A percentile compares a stretch with the other conserved stretches of the same genome.
phyloP scores from a whole-genome alignment of 208 protist genomes.

The Trypanosoma vivax region DNA sequence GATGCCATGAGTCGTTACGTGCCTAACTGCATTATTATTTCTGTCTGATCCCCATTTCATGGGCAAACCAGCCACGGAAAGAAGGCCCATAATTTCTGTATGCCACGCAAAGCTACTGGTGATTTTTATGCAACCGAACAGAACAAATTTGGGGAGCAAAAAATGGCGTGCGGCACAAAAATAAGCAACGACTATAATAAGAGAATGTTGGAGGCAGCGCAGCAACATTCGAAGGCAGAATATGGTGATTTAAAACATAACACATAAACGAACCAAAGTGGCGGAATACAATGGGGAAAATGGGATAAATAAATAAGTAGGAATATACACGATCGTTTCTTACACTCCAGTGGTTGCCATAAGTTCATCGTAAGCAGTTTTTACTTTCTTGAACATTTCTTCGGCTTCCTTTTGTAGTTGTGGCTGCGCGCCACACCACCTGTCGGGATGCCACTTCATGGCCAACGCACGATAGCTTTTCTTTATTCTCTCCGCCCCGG shows the following conservation, averaged over 20 bases:
- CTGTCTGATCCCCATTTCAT: constrained; percentile 82
- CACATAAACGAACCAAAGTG: not conserved
- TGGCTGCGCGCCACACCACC: constrained; percentile 37
- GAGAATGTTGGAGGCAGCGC: too few relatives aligned
- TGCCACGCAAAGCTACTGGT: not conserved
- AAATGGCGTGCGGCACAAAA: too few relatives aligned
- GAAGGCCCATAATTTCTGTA: constrained; percentile 57
- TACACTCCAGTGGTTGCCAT: constrained; percentile 22
- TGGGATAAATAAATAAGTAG: constrained; percentile 13
- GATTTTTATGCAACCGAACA: constrained; percentile 3
- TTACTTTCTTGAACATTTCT: constrained; percentile 51
- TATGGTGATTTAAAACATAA: too few relatives aligned
- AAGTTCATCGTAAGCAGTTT: constrained; percentile 64
- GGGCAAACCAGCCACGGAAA: constrained; percentile 75
- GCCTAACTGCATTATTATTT: constrained; percentile 69
- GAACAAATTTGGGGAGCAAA: not conserved
- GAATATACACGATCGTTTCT: not conserved
- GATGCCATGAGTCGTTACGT: constrained; percentile 91
- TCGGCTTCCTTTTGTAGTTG: constrained; percentile 36
- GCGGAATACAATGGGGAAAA: constrained; percentile 8
- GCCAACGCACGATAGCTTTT: constrained; percentile 51
- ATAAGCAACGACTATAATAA: too few relatives aligned
- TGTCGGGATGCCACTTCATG: constrained; percentile 74
- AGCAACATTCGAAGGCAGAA: too few relatives aligned
- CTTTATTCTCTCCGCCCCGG: constrained; percentile 16